Evolutionary conservation across 106 monocot species (phyloP), one percentile per base, ranked within the genome.

Genomic region (Gastrodia elata): DNA sequence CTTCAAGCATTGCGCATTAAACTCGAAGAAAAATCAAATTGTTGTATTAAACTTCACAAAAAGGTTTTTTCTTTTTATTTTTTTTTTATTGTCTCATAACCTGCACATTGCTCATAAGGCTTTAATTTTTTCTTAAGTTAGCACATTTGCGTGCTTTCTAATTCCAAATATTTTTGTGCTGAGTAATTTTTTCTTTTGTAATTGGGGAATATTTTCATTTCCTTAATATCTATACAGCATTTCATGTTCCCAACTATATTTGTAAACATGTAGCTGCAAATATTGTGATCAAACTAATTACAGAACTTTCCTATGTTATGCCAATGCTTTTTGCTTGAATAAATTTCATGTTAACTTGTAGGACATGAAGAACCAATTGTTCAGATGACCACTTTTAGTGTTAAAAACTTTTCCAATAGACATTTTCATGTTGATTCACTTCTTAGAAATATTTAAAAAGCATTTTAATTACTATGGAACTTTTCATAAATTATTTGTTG

Each of bases 1-100:
- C 87, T 94, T 68, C 79, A 87, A 82, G 83, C 87, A 64, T 74
- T 94, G 68, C 80, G 88, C 34, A 43, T 72, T 71, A 86, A 87
- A 57, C 80, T 94, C 41, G 75, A 59, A 42, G 94, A 89, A 67
- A 94, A 87, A 64, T 83, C 87, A 22, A 27, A 34, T 33, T 65
- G 81, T 80, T 65, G 74, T 67, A 80, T 85, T 75, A 80, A 91
- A 65, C 80, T 91, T 65, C 42, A 57, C 38, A 94, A 89, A 80
- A 89, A 94, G 91, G 94, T 95, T 28, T 40, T 4, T 16, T 43
- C 35, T 56, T 61, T 11, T 61, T n/a, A n/a, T n/a, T n/a, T n/a
- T 61, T 52, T 46, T n/a, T n/a, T 22, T 22, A 18, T 52, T n/a
- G n/a, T n/a, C n/a, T n/a, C n/a, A n/a, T n/a, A n/a, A n/a, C n/a